Evolutionary conservation across 2,329 filamentous ascomycete genomes (phyloP), one percentile per base, ranked within the genome.

Genomic region (Lachnum nothofagi): DNA sequence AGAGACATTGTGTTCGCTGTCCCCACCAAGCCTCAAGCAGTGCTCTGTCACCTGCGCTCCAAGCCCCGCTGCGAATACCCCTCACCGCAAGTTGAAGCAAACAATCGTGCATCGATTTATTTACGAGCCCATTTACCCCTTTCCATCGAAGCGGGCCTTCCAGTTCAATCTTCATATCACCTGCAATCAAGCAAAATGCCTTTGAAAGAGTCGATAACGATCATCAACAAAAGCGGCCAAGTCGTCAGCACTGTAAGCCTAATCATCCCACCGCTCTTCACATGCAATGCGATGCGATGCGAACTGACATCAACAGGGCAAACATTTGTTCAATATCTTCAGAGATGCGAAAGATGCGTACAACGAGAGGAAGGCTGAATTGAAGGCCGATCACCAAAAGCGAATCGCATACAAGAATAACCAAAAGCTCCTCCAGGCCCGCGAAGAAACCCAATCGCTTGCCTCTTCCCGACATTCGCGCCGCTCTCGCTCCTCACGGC

Each of bases 291-390:
- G n/a, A n/a, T n/a, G n/a, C n/a, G n/a, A 12, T 27, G 7, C 10
- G 29, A 17, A 46, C 46, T 58, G 51, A 63, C 43, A 25, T 23
- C 24, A n/a, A 29, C 63, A 94, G 89, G 89, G 89, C 64, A 95
- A 94, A 71, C 88, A 95, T 61, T 75, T 97, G 20, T 80, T 94
- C 63, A 85, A 83, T 65, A 85, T 96, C 64, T 94, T 95, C 76
- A 95, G 89, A 67, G 90, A 96, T 66, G 91, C 91, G 55, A 89
- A 88, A 65, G 82, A 84, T 46, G 87, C 88, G 50, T 97, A 97
- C 70, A 79, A 84, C 49, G 88, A 95, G 63, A 88, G 88, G 64
- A 95, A 94, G 68, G 85, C 88, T 5, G 82, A 90, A 59, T 78
- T 95, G 60, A 83, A 82, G 65, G 81, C 84, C 17, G 81, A 88